Evolutionary conservation across 495 filamentous ascomycete species (phyloP).

Genomic region (Aspergillus panamensis): DNA sequence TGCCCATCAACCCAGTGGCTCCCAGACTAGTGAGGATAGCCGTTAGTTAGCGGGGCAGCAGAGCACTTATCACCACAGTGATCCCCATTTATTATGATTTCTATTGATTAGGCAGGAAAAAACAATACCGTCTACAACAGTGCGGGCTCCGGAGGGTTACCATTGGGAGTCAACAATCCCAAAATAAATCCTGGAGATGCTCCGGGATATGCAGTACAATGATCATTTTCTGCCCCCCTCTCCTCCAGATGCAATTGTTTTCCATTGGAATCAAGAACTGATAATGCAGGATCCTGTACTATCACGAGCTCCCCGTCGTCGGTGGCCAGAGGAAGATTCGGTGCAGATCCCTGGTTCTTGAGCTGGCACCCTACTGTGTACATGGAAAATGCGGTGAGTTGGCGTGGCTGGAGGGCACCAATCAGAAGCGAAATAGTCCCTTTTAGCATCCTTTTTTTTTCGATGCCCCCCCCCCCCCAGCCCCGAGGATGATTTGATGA

Average conservation of each 20-base stretch:
- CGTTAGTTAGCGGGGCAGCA: conserved; percentile 16
- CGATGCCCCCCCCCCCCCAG: too few species aligned
- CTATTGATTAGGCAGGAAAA: conserved; percentile 11
- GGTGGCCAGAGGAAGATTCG: conserved; percentile 8
- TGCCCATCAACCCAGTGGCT: conserved; percentile 5
- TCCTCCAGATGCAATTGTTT: neutral
- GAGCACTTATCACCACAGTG: conserved; percentile 17
- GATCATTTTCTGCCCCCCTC: neutral
- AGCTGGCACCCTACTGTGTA: conserved; percentile 43
- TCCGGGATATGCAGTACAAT: neutral
- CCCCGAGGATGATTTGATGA: too few species aligned
- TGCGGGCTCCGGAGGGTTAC: neutral
- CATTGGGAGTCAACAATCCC: neutral
- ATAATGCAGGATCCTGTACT: conserved; percentile 2
- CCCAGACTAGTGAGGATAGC: conserved; percentile 13
- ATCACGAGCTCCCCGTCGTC: neutral
- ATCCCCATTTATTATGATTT: conserved; percentile 16
- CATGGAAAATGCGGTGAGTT: conserved; percentile 21
- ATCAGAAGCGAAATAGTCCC: conserved; percentile 1
- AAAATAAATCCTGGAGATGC: neutral
- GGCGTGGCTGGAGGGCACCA: conserved; percentile 16
- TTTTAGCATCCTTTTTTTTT: neutral
- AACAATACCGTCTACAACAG: neutral
- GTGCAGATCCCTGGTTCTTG: conserved; percentile 11
- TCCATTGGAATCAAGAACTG: neutral